These are phyloP conservation scores for Gardenia jasminoides DNA, from an alignment of 257 asterid genomes.

Conservation along the genomic window DNA sequence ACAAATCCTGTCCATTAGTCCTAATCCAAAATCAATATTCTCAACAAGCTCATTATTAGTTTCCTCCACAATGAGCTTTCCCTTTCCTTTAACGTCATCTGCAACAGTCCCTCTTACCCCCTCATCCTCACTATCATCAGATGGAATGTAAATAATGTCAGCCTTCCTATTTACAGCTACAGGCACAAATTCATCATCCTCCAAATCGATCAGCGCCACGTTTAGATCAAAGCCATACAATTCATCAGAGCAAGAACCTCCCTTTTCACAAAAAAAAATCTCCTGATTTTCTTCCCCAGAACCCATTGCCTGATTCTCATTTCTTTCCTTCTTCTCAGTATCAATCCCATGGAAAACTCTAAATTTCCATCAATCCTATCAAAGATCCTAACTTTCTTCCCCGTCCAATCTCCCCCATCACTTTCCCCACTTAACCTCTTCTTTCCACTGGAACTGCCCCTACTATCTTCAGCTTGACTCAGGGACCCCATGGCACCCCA, in stretches of 20 bases:
- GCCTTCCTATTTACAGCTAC: conserved; percentile 17
- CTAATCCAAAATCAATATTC: conserved; percentile 36
- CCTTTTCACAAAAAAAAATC: conserved; percentile 15
- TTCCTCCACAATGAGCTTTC: conserved; percentile 27
- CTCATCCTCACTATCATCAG: conserved; percentile 54
- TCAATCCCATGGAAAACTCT: conserved; percentile 23
- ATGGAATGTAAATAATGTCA: conserved; percentile 40
- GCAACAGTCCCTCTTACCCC: conserved; percentile 36
- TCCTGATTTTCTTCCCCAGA: conserved; percentile 8
- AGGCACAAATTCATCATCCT: conserved; percentile 12
- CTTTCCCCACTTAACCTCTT: conserved; percentile 40
- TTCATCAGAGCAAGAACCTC: conserved; percentile 22
- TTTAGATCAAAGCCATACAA: conserved; percentile 47
- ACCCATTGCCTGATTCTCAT: conserved; percentile 27
- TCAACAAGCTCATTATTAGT: conserved; percentile 9
- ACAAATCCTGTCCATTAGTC: conserved; percentile 19
- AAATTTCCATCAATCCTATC: conserved; percentile 25
- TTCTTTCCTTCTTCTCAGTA: conserved; percentile 24
- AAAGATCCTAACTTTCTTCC: conserved; percentile 42
- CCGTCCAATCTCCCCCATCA: conserved; percentile 28
- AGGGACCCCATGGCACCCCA: conserved; percentile 15
- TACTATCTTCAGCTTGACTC: conserved; percentile 13
- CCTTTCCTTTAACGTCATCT: conserved; percentile 25
- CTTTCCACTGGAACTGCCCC: conserved; percentile 26
- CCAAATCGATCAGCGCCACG: conserved; percentile 14